phyloP scores from a whole-genome alignment of 2,329 filamentous ascomycete species.

The Alternaria sp. region DNA sequence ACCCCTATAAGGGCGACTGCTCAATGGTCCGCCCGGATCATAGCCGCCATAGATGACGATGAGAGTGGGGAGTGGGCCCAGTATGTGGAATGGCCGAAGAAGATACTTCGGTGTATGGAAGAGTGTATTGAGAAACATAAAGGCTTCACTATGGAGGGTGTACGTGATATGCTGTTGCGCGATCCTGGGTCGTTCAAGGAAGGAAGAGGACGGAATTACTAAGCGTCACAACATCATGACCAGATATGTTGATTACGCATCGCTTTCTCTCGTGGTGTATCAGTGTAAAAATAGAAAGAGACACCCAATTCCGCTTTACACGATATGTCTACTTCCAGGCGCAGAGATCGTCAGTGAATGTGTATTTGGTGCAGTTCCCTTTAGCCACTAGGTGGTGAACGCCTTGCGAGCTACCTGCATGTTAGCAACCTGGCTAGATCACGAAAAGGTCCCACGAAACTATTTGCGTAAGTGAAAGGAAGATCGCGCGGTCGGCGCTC shows the following conservation, averaged over 20 bases:
- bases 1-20: slow-evolving; percentile 31
- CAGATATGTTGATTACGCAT: not conserved
- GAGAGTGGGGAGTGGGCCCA: slow-evolving; percentile 38
- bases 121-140: slow-evolving; percentile 15
- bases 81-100: slow-evolving; percentile 47
- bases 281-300: not conserved
- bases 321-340: not conserved
- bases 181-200: slow-evolving; percentile 55
- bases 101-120: slow-evolving; percentile 22
- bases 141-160: slow-evolving; percentile 16
- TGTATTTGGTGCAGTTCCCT: not conserved
- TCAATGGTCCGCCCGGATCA: slow-evolving; percentile 52
- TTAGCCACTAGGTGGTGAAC: not conserved
- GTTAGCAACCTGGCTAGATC: too few species aligned
- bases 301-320: not conserved
- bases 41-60: slow-evolving; percentile 37
- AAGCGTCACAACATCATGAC: not conserved
- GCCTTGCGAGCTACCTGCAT: too few species aligned
- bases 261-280: not conserved
- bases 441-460: too few species aligned
- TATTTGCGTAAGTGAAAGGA: too few species aligned
- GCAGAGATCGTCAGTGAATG: not conserved
- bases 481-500: too few species aligned
- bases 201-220: slow-evolving; percentile 10
- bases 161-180: slow-evolving; percentile 17